These are phyloP conservation scores for Oryza rufipogon DNA, from an alignment of 176 grass and related monocot genomes.

Conservation along the genomic window DNA sequence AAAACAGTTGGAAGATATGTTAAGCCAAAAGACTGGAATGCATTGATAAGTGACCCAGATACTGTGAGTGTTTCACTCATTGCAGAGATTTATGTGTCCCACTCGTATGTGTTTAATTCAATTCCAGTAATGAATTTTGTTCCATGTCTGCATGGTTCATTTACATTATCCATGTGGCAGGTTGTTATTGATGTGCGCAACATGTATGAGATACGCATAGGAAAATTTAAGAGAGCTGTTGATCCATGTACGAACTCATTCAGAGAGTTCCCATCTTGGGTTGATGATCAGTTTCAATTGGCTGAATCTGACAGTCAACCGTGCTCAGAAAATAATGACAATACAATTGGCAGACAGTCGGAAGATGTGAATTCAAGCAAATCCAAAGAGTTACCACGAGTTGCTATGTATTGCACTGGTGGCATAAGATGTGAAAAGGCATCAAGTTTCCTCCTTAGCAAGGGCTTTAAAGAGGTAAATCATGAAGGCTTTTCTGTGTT, in stretches of 20 bases:
- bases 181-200: constrained; percentile 97
- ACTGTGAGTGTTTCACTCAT: constrained; percentile 64
- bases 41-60: constrained; percentile 77
- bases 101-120: neutral
- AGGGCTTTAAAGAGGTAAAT: constrained; percentile 94
- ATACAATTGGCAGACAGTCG: neutral
- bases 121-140: constrained; percentile 14
- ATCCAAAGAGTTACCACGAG: constrained; percentile 67
- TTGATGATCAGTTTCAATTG: constrained; percentile 77
- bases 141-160: constrained; percentile 24
- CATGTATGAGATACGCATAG: constrained; percentile 93
- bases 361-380: constrained; percentile 1
- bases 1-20: constrained; percentile 93
- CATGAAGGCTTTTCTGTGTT: neutral
- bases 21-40: constrained; percentile 94
- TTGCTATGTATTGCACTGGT: constrained; percentile 99
- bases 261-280: constrained; percentile 86
- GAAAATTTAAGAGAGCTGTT: constrained; percentile 89
- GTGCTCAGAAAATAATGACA: constrained; percentile 21
- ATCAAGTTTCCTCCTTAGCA: constrained; percentile 90
- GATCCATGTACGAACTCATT: constrained; percentile 87
- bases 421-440: constrained; percentile 99
- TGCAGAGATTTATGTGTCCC: neutral
- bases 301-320: constrained; percentile 44
- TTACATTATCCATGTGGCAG: constrained; percentile 44